Evolutionary conservation across 495 filamentous ascomycete species (phyloP).

Genomic region (Penicillium flavigenum): DNA sequence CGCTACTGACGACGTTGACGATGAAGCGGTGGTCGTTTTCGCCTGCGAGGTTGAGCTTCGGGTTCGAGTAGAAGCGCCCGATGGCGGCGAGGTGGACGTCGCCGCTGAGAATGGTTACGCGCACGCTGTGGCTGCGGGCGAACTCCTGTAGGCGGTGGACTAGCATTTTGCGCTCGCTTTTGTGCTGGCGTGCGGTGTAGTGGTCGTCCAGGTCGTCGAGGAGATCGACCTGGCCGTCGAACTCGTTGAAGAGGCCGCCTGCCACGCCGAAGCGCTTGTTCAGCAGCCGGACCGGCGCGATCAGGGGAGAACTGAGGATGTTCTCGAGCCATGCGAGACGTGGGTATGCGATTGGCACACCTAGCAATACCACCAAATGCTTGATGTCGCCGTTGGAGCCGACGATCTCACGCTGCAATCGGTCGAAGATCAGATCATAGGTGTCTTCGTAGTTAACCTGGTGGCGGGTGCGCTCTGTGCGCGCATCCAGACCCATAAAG

Average conservation of each 20-base stretch:
- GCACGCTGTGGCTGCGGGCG: conserved; percentile 67
- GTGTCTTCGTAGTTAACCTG: conserved; percentile 91
- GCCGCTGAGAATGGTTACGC: conserved; percentile 80
- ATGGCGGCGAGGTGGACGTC: conserved; percentile 76
- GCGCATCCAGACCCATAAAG: conserved; percentile 85
- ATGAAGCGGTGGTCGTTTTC: conserved; percentile 70
- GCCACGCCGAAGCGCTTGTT: conserved; percentile 89
- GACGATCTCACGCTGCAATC: conserved; percentile 62
- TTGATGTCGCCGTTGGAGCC: conserved; percentile 63
- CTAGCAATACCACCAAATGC: conserved; percentile 82
- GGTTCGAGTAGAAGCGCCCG: conserved; percentile 72
- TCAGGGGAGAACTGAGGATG: conserved; percentile 77
- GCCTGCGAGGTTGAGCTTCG: conserved; percentile 58
- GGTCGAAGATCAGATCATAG: conserved; percentile 76
- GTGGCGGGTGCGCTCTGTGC: conserved; percentile 87
- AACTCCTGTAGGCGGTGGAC: conserved; percentile 72
- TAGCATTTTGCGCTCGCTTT: conserved; percentile 75
- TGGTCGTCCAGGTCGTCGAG: conserved; percentile 94
- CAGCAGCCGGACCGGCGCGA: conserved; percentile 81
- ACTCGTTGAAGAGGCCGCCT: conserved; percentile 85
- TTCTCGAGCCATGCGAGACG: conserved; percentile 93
- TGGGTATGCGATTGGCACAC: conserved; percentile 93
- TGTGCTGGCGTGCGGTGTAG: conserved; percentile 90
- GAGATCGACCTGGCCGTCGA: conserved; percentile 86
- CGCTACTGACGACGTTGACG: conserved; percentile 70